These are phyloP conservation scores for Epichloe typhina DNA, from an alignment of 2,329 filamentous ascomycete species.

Conservation along the genomic window DNA sequence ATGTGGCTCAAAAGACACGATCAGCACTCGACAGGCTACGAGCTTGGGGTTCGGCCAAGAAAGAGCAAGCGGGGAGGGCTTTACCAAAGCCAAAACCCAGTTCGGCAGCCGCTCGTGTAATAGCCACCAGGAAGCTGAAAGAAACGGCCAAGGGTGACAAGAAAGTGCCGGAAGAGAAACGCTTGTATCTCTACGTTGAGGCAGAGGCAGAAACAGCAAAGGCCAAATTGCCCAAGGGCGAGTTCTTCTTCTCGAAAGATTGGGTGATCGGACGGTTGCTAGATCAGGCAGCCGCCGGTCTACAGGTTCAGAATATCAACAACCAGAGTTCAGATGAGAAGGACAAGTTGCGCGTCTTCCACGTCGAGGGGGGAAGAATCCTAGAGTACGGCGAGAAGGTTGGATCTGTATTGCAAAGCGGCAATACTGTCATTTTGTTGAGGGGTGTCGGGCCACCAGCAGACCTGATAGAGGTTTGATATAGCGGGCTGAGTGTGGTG, in stretches of 20 bases:
- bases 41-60: slow-evolving; percentile 68
- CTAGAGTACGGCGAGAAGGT: slow-evolving; percentile 83
- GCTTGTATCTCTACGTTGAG: slow-evolving; percentile 84
- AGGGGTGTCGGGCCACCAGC: slow-evolving; percentile 73
- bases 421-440: slow-evolving; percentile 81
- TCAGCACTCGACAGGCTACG: slow-evolving; percentile 66
- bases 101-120: slow-evolving; percentile 48
- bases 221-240: slow-evolving; percentile 68
- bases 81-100: slow-evolving; percentile 52
- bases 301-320: slow-evolving; percentile 76
- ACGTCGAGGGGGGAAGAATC: slow-evolving; percentile 82
- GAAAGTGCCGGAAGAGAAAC: slow-evolving; percentile 65
- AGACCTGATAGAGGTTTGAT: slow-evolving; percentile 47
- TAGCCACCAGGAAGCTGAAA: slow-evolving; percentile 68
- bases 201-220: slow-evolving; percentile 77
- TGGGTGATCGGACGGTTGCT: slow-evolving; percentile 83
- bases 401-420: slow-evolving; percentile 57
- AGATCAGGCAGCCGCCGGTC: slow-evolving; percentile 60
- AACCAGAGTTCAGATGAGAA: slow-evolving; percentile 65
- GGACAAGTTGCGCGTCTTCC: slow-evolving; percentile 74
- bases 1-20: slow-evolving; percentile 49
- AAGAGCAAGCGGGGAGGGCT: slow-evolving; percentile 42
- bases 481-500: neutral
- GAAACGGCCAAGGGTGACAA: slow-evolving; percentile 81
- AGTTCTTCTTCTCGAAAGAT: slow-evolving; percentile 68